These are phyloP conservation scores for Blastocrithidia nonstop DNA, from an alignment of 208 protist species.

Conservation along the genomic window DNA sequence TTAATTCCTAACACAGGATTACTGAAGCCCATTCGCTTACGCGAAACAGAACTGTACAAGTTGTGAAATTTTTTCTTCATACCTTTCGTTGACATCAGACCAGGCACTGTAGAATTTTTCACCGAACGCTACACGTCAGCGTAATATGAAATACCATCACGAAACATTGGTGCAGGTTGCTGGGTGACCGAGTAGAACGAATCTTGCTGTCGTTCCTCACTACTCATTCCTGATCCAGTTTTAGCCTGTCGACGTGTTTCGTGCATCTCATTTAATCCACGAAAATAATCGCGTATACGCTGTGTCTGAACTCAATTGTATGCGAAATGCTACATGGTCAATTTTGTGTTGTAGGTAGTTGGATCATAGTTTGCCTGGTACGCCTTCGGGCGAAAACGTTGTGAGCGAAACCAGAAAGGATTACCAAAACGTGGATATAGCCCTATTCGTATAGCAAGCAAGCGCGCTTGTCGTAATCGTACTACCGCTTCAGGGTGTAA, in stretches of 20 bases:
- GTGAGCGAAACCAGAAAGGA: constrained; percentile 79
- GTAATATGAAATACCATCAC: constrained; percentile 35
- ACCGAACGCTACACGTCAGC: constrained; percentile 50
- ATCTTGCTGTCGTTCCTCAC: constrained; percentile 61
- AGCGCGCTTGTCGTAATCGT: constrained; percentile 69
- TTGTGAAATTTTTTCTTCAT: constrained; percentile 89
- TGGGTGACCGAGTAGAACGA: constrained; percentile 52
- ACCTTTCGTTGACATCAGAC: constrained; percentile 81
- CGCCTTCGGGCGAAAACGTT: constrained; percentile 66
- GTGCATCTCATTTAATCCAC: constrained; percentile 29
- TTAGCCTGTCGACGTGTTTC: constrained; percentile 12
- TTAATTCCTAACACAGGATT: constrained; percentile 78
- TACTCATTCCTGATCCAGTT: constrained; percentile 29
- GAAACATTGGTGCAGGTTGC: constrained; percentile 32
- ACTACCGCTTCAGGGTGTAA: constrained; percentile 72
- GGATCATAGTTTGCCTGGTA: constrained; percentile 84
- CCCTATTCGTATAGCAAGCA: constrained; percentile 71
- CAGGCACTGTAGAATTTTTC: constrained; percentile 78
- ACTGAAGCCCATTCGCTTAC: constrained; percentile 77
- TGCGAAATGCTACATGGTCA: constrained; percentile 82
- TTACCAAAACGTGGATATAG: constrained; percentile 83
- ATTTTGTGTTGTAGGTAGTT: constrained; percentile 77
- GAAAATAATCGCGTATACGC: constrained; percentile 77
- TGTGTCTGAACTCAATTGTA: constrained; percentile 84
- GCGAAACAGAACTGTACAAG: constrained; percentile 77